phyloP scores from a whole-genome alignment of 2,329 filamentous ascomycete genomes.

The Fusarium paranaense region DNA sequence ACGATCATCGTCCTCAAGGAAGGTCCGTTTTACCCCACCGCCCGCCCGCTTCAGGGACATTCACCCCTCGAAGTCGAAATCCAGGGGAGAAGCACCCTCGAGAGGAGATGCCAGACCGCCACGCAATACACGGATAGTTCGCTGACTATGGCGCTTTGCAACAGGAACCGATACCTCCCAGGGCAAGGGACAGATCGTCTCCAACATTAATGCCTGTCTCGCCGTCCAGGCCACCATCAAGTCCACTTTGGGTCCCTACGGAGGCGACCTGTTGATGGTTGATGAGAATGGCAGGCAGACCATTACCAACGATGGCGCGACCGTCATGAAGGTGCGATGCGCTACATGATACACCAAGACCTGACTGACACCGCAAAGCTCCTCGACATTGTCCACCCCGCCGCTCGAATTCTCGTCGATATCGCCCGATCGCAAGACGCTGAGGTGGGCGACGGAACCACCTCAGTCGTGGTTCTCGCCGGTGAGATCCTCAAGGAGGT shows the following conservation, averaged over 20 bases:
- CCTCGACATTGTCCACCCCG: conserved; percentile 97
- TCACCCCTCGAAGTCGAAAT: conserved; percentile 37
- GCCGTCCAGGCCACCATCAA: conserved; percentile 97
- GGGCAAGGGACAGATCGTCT: conserved; percentile 94
- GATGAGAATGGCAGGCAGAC: conserved; percentile 96
- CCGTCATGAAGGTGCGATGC: conserved; percentile 89
- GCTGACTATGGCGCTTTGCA: conserved; percentile 33
- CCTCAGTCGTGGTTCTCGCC: conserved; percentile 96
- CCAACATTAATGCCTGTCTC: conserved; percentile 98
- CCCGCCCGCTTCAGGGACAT: conserved; percentile 40
- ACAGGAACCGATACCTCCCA: conserved; percentile 96
- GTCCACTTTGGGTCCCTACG: conserved; percentile 94
- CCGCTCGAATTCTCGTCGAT: conserved; percentile 95
- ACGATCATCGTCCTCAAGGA: conserved; percentile 99
- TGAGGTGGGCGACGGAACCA: conserved; percentile 98
- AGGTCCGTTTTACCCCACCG: conserved; percentile 72
- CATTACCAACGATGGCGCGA: conserved; percentile 98
- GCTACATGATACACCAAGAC: neutral
- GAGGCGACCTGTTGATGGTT: conserved; percentile 94
- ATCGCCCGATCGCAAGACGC: conserved; percentile 99
- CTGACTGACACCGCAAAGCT: conserved; percentile 65
- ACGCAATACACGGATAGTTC: conserved; percentile 4
- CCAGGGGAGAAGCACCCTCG: conserved; percentile 22
- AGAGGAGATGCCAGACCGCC: conserved; percentile 18
- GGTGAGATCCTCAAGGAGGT: conserved; percentile 98